Percentiles rank a stretch among this genome's conserved stretches.
These are phyloP conservation scores for Cynanchum wilfordii DNA, from an alignment of 257 asterid genomes.

Conservation along the genomic window DNA sequence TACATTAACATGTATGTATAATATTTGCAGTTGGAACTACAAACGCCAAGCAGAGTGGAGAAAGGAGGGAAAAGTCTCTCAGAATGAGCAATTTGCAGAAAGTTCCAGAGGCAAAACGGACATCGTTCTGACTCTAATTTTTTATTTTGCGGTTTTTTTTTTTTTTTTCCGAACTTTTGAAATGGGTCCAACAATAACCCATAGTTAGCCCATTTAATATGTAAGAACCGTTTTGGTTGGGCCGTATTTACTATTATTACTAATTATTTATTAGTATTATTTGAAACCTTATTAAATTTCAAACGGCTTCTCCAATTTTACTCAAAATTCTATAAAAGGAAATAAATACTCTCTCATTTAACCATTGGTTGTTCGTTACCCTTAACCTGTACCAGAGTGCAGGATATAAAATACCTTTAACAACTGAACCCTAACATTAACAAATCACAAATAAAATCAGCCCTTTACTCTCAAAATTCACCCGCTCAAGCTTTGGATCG, in stretches of 20 bases:
- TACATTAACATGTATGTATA: not conserved
- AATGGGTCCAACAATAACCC: not conserved
- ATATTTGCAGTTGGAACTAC: not conserved
- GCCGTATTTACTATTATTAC: too few species aligned
- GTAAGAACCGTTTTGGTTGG: too few species aligned
- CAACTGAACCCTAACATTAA: not conserved
- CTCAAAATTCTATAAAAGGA: not conserved
- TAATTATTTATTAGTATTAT: too few species aligned
- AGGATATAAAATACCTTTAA: not conserved
- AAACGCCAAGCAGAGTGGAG: not conserved
- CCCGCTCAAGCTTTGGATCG: conserved; percentile 2
- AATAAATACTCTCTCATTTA: not conserved
- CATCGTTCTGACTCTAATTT: not conserved
- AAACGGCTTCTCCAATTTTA: too few species aligned
- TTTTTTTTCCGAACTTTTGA: not conserved
- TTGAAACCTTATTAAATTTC: too few species aligned
- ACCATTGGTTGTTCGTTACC: not conserved
- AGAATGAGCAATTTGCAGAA: not conserved
- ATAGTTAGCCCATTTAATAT: not conserved
- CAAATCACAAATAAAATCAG: not conserved
- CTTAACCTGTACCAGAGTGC: not conserved
- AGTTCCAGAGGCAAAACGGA: conserved; percentile 1
- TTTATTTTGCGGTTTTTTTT: not conserved
- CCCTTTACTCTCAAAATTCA: not conserved
- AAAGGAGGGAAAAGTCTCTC: conserved; percentile 1